Conservation (phyloP, 23 red algal species). For the Gracilaria domingensis region DNA sequence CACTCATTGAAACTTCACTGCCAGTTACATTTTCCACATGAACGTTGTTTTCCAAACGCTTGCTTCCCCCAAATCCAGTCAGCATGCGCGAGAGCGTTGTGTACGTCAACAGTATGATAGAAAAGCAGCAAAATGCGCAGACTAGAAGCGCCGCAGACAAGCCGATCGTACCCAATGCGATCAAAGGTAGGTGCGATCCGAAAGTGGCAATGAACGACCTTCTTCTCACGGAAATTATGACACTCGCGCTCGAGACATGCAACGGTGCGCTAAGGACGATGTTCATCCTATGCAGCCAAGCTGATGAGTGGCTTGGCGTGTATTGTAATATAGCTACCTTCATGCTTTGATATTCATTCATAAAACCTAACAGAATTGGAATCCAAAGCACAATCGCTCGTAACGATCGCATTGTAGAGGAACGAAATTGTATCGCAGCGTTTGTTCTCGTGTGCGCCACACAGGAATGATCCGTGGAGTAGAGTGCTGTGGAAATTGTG, state of each 20-base stretch:
- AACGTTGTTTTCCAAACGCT: background rate
- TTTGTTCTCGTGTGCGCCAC: background rate
- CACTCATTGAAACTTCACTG: background rate
- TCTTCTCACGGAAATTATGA: background rate
- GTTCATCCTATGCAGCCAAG: background rate
- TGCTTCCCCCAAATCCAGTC: background rate
- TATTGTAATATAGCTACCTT: background rate
- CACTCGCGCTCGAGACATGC: background rate
- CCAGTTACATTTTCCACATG: background rate
- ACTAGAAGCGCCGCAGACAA: background rate
- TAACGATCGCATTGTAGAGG: background rate
- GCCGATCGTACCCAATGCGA: background rate
- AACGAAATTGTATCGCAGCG: background rate
- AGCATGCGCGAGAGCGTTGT: background rate
- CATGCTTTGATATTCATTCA: slow-evolving; percentile 5
- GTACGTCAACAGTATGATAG: background rate
- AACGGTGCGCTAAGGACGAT: background rate
- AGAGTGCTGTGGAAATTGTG: background rate
- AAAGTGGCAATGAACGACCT: background rate
- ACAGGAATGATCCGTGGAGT: background rate
- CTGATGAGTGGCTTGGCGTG: background rate
- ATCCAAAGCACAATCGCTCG: background rate
- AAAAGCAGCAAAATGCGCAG: background rate
- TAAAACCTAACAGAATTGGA: background rate
- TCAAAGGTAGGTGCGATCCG: background rate